Base-by-base conservation (phyloP, 2,329 filamentous ascomycete species). In the Diplodia corticola region DNA sequence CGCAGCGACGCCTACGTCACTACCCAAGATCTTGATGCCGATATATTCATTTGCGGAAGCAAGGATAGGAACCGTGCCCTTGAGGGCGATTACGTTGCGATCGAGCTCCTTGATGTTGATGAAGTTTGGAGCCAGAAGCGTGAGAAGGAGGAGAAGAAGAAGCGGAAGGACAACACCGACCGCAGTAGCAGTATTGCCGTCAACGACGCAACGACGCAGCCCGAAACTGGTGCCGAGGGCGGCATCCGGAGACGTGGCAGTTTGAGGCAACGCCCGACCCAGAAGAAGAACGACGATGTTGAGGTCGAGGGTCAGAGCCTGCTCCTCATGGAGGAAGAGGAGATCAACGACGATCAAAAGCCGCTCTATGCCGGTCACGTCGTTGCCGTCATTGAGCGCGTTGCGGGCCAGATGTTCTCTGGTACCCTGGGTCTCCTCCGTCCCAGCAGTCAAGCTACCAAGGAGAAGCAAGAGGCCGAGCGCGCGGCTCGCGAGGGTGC, bases 81-180 rank as follows among this genome's bases (percentile, higher is more conserved):
- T 40, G 95, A 99, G 78, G 95, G 95, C 67, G 95, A 99, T 77
- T 86, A 97, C 65, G 95, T 99, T 67, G 95, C 95, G 35, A 88
- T 99, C 64, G 95, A 99, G 80, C 88, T 99, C 54, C 88, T 99
- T 61, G 94, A 99, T 74, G 95, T 99, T 7, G 95, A 98, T 76
- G 95, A 99, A 76, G 95, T 99, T 2, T 99, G 95, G 95, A 88
- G 90, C 26, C 95, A 99, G 83, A 99, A 99, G 85, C 92, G 93
- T 66, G 95, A 99, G 79, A 99, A 99, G 79, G 95, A 99, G 81
- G 95, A 99, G 79, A 99, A 99, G 86, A 99, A 99, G 88, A 99
- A 98, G 84, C 91, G 95, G 78, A 99, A 99, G 84, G 95, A 99
- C 75, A 96, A 93, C 37, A 95, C 98, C 76, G 93, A 92, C 67